Evolutionary conservation across 257 asterid species (phyloP).

Genomic region (Mitragyna speciosa): DNA sequence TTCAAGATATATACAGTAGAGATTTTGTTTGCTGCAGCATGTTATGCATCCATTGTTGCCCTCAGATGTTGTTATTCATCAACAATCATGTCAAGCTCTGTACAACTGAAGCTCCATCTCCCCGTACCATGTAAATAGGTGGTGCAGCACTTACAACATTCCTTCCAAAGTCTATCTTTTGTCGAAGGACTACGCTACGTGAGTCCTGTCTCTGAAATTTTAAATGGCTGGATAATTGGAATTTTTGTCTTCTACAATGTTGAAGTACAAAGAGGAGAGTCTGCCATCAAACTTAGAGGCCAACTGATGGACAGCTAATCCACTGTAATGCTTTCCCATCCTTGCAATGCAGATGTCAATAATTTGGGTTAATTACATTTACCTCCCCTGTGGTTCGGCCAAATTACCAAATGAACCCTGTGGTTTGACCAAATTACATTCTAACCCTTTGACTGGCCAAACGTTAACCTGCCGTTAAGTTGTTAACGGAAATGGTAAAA

Average conservation of each 20-base stretch:
- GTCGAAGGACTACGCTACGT: neutral
- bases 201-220: slow-evolving; percentile 1
- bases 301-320: slow-evolving; percentile 69
- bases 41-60: neutral
- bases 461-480: no score
- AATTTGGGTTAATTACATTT: no score
- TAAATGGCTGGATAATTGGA: slow-evolving; percentile 48
- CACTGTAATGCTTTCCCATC: slow-evolving; percentile 65
- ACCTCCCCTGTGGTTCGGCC: no score
- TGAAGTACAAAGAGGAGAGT: slow-evolving; percentile 71
- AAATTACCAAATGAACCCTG: no score
- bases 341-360: slow-evolving; percentile 65
- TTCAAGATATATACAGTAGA: neutral
- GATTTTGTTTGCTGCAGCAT: neutral
- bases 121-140: neutral
- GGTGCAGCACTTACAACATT: slow-evolving; percentile 4
- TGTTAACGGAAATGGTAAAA: no score
- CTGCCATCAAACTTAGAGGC: slow-evolving; percentile 71
- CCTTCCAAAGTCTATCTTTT: neutral
- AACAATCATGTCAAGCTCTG: neutral
- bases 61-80: neutral
- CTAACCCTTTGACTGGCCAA: no score
- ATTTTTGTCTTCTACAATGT: slow-evolving; percentile 43
- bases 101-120: neutral
- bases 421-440: no score